Evolutionary conservation across 2,329 filamentous ascomycete species (phyloP).

Genomic region (Apiospora kogelbergensis): DNA sequence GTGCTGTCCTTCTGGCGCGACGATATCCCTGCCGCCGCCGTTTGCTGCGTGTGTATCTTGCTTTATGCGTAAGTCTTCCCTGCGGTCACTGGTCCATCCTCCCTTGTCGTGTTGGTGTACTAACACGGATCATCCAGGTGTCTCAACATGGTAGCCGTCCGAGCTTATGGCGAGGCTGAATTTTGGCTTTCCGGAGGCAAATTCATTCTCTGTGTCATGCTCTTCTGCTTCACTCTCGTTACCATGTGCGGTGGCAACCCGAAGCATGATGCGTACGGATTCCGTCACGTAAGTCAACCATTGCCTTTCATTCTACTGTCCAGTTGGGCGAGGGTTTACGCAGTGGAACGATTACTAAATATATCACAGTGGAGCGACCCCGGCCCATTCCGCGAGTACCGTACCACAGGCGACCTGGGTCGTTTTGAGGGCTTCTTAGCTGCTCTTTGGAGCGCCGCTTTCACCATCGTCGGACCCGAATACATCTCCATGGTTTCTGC

Average conservation of each 20-base stretch:
- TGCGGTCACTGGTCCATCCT: constrained; percentile 9
- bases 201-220: constrained; percentile 31
- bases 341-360: neutral
- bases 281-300: constrained; percentile 24
- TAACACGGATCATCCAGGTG: constrained; percentile 9
- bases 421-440: constrained; percentile 62
- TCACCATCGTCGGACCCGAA: constrained; percentile 59
- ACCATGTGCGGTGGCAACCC: constrained; percentile 46
- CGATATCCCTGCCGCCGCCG: constrained; percentile 44
- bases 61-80: constrained; percentile 36
- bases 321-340: neutral
- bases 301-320: neutral
- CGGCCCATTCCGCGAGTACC: constrained; percentile 55
- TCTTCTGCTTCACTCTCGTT: constrained; percentile 40
- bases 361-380: constrained; percentile 41
- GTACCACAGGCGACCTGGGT: constrained; percentile 47
- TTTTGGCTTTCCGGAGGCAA: constrained; percentile 46
- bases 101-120: constrained; percentile 7
- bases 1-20: constrained; percentile 44
- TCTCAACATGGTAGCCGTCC: constrained; percentile 43
- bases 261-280: constrained; percentile 34
- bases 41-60: constrained; percentile 34
- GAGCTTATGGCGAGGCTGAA: constrained; percentile 43
- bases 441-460: constrained; percentile 52
- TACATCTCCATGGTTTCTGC: constrained; percentile 48